Percentiles rank a stretch among this genome's conserved stretches.
Conservation (phyloP, 2,329 filamentous ascomycete genomes). For the Aspergillus intermedius region DNA sequence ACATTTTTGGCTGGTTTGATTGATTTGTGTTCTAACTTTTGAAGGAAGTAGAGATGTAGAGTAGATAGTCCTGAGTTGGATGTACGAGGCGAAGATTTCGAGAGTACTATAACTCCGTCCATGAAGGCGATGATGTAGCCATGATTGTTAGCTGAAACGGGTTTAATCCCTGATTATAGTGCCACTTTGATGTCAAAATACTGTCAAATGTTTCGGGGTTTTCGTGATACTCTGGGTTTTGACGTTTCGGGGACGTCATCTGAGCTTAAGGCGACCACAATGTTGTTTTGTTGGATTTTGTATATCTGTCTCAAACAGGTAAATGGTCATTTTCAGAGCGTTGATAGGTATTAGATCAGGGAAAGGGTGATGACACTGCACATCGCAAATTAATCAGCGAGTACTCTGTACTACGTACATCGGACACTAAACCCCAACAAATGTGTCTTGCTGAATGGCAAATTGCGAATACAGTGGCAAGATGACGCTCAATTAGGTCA, state of each 20-base stretch:
- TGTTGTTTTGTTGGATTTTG: no score
- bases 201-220: background rate
- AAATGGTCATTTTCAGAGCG: no score
- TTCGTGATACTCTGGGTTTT: background rate
- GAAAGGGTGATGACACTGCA: no score
- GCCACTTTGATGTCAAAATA: background rate
- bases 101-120: background rate
- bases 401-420: no score
- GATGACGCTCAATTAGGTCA: conserved; percentile 4
- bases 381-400: no score
- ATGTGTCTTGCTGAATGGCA: no score
- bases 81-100: background rate
- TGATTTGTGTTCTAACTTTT: no score
- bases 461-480: background rate
- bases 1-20: conserved; percentile 9
- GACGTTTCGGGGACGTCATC: background rate
- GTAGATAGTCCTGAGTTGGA: background rate
- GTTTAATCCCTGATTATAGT: background rate
- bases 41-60: no score
- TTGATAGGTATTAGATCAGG: no score
- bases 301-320: no score
- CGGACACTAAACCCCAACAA: no score
- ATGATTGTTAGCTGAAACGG: background rate
- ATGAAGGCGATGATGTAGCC: background rate
- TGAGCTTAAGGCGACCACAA: background rate